Evolutionary conservation across 306 rosid genomes (phyloP).

Genomic region (Rosa multiflora): DNA sequence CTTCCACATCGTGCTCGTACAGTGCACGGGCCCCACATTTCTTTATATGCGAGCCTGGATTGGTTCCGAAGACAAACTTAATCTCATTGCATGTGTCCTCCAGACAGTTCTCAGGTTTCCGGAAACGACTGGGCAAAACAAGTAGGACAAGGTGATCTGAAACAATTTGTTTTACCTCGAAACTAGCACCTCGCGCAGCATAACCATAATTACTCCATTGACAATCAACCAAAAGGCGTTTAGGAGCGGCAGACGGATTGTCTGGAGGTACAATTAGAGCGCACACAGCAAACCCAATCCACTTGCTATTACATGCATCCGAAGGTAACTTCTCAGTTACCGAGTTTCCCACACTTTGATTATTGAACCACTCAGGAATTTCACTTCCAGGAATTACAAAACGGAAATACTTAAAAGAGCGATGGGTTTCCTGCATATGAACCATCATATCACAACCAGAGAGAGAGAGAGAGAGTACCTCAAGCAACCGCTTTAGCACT

Average conservation of each 20-base stretch:
- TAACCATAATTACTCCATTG: background rate
- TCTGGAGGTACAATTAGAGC: background rate
- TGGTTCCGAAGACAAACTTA: background rate
- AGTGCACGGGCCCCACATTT: background rate
- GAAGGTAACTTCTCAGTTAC: background rate
- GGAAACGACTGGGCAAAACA: background rate
- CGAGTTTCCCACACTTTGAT: background rate
- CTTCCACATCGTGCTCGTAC: background rate
- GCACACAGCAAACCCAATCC: background rate
- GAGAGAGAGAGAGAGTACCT: background rate
- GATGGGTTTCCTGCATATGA: too few species aligned
- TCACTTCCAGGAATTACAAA: constrained; percentile 11
- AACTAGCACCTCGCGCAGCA: accelerated
- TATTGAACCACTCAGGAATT: constrained; percentile 19
- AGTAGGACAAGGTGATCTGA: background rate
- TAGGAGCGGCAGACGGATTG: background rate
- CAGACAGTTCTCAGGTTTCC: background rate
- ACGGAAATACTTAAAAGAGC: too few species aligned
- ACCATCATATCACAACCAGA: too few species aligned
- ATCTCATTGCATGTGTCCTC: background rate
- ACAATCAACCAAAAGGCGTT: too few species aligned
- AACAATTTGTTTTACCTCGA: accelerated
- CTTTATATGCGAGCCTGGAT: background rate
- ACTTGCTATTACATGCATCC: background rate
- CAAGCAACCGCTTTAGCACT: background rate